A percentile compares a stretch with the other conserved stretches of the same genome.
Conservation (phyloP, 345 rosid species). For the Physaria fendleri region DNA sequence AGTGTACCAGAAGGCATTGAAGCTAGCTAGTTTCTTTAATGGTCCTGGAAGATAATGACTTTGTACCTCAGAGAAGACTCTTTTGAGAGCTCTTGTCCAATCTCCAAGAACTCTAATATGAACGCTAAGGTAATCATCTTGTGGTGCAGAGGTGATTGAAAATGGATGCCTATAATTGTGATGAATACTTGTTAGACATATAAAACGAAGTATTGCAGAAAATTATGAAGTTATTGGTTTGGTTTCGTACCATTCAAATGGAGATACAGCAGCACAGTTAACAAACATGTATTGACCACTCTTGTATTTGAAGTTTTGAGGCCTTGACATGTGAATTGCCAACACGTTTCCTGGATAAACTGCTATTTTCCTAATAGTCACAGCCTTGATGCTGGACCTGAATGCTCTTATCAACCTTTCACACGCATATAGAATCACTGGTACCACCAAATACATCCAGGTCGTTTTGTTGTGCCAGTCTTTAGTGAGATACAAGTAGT, state of each 20-base stretch:
- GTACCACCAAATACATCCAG: conserved; percentile 75
- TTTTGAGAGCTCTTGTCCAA: conserved; percentile 69
- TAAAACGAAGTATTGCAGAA: not conserved
- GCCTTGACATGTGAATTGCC: conserved; percentile 66
- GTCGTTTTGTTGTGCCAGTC: conserved; percentile 68
- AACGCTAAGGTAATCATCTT: conserved; percentile 66
- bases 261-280: conserved; percentile 76
- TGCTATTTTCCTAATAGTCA: conserved; percentile 54
- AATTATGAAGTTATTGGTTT: not conserved
- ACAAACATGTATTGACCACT: conserved; percentile 86
- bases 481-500: conserved; percentile 47
- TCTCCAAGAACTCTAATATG: conserved; percentile 75
- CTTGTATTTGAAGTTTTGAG: conserved; percentile 73
- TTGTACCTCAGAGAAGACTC: conserved; percentile 62
- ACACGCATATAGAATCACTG: conserved; percentile 44
- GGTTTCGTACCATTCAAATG: conserved; percentile 60
- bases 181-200: not conserved
- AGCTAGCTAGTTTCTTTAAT: conserved; percentile 66
- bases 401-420: conserved; percentile 65
- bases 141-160: conserved; percentile 82
- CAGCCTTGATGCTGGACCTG: conserved; percentile 64
- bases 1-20: conserved; percentile 90
- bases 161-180: conserved; percentile 65
- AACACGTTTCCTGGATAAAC: conserved; percentile 76
- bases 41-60: conserved; percentile 46